phyloP scores from a whole-genome alignment of 129 eudicot genomes.

The Centella asiatica region DNA sequence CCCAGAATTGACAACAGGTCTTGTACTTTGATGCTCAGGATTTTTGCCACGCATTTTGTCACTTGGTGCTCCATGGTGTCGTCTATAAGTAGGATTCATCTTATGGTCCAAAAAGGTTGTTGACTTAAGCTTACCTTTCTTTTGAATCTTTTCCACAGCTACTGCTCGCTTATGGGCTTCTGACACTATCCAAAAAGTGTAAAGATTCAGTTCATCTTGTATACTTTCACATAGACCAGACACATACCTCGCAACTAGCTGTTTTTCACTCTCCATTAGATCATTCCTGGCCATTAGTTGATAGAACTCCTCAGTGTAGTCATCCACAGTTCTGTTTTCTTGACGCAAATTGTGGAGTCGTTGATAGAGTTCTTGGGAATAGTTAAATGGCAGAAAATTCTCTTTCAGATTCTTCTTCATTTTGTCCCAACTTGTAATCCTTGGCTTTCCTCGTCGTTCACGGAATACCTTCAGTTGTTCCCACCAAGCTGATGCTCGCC shows the following conservation, averaged over 20 bases:
- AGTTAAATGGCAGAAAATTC: background rate
- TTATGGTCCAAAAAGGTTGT: no score
- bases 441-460: background rate
- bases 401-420: background rate
- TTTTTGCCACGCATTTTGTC: no score
- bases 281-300: background rate
- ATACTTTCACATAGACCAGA: background rate
- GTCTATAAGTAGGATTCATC: background rate
- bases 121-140: no score
- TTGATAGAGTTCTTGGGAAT: background rate
- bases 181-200: background rate
- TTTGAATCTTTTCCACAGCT: background rate
- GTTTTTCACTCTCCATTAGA: background rate
- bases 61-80: no score
- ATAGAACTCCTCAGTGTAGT: constrained; percentile 7
- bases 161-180: background rate
- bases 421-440: background rate
- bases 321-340: background rate
- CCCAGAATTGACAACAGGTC: no score
- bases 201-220: background rate
- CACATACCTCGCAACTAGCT: background rate
- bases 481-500: background rate
- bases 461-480: background rate
- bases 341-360: background rate
- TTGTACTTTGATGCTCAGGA: no score